Percentiles rank a stretch among this genome's conserved stretches.
These are phyloP conservation scores for Rhododendron mucronatum DNA, from an alignment of 148 eudicot species.

Conservation along the genomic window DNA sequence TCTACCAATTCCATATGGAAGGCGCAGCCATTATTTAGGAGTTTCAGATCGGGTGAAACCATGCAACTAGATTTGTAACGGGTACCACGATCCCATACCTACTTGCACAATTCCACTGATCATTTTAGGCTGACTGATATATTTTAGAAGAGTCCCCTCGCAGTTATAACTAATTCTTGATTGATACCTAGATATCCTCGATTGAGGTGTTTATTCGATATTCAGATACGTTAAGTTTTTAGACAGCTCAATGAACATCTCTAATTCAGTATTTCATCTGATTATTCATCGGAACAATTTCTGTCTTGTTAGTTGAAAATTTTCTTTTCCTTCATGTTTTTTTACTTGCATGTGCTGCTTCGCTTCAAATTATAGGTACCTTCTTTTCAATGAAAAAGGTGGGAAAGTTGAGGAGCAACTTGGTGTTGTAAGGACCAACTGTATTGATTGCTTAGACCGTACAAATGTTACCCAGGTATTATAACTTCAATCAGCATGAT, in stretches of 20 bases:
- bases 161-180: background rate
- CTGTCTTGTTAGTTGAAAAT: background rate
- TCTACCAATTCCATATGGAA: background rate
- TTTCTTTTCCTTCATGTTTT: background rate
- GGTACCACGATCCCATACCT: background rate
- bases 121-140: background rate
- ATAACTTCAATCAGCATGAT: background rate
- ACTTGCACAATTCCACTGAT: background rate
- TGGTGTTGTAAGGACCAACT: conserved; percentile 88
- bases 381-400: conserved; percentile 75
- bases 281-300: background rate
- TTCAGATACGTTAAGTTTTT: background rate
- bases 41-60: background rate
- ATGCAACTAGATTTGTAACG: background rate
- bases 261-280: background rate
- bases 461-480: conserved; percentile 95
- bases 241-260: background rate
- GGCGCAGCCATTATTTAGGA: background rate
- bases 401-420: conserved; percentile 77
- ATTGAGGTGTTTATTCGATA: background rate
- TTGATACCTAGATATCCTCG: background rate
- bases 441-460: conserved; percentile 97
- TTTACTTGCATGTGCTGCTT: background rate
- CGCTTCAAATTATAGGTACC: conserved; percentile 54
- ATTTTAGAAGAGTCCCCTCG: background rate